phyloP scores from a whole-genome alignment of 2,329 filamentous ascomycete species.

The Sporothrix variecibatus region DNA sequence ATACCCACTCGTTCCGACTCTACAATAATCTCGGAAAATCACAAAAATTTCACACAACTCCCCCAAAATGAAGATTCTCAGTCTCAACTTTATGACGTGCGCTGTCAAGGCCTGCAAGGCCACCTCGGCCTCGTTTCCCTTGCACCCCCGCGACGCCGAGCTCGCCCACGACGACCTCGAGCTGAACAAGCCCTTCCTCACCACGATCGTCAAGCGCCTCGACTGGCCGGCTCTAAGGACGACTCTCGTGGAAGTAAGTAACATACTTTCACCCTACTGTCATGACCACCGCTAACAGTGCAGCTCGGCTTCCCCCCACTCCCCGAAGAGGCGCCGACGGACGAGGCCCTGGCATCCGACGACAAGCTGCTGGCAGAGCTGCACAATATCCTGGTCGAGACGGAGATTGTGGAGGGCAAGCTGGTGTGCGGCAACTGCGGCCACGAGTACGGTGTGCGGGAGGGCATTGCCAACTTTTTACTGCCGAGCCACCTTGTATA shows the following conservation, averaged over 20 bases:
- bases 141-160: constrained; percentile 90
- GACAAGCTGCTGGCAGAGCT: constrained; percentile 74
- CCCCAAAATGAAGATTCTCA: constrained; percentile 81
- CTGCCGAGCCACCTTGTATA: constrained; percentile 86
- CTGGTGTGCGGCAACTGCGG: constrained; percentile 88
- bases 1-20: neutral
- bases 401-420: constrained; percentile 83
- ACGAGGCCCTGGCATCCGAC: constrained; percentile 63
- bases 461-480: constrained; percentile 96
- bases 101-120: constrained; percentile 93
- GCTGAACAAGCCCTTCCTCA: constrained; percentile 75
- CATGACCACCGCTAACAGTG: neutral
- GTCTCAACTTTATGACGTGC: constrained; percentile 94
- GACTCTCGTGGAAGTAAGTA: constrained; percentile 71
- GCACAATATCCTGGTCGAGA: constrained; percentile 83
- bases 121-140: constrained; percentile 75
- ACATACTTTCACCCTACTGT: neutral
- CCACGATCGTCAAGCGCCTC: constrained; percentile 81
- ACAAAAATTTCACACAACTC: neutral
- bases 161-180: constrained; percentile 83
- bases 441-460: constrained; percentile 91
- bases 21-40: neutral
- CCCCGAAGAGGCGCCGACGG: constrained; percentile 63
- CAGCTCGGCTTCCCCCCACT: constrained; percentile 79
- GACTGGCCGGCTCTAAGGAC: constrained; percentile 82